phyloP scores from a whole-genome alignment of 192 early-diverging fungal genomes.

The Coemansia interrupta region DNA sequence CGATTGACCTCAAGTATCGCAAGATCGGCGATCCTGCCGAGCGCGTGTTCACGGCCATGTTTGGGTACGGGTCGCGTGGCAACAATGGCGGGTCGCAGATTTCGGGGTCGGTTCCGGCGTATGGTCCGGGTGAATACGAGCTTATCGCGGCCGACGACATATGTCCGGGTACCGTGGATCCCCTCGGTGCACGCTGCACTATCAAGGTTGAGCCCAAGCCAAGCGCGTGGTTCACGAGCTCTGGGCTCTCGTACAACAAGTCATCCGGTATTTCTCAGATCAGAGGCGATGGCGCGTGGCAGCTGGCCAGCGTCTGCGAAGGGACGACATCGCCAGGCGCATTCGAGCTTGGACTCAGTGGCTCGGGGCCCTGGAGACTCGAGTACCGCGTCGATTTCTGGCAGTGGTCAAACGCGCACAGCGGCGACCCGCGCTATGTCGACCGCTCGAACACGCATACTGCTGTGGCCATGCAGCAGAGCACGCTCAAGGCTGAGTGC shows the following conservation, averaged over 20 bases:
- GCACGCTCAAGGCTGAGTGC: slow-evolving; percentile 33
- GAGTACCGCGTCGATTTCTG: slow-evolving; percentile 48
- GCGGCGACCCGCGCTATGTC: slow-evolving; percentile 15
- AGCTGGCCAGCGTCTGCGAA: slow-evolving; percentile 25
- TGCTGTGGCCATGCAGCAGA: slow-evolving; percentile 31
- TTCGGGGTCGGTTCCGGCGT: slow-evolving; percentile 18
- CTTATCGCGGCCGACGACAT: slow-evolving; percentile 32
- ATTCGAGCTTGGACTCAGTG: slow-evolving; percentile 39
- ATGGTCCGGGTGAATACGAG: slow-evolving; percentile 45
- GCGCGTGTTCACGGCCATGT: slow-evolving; percentile 10
- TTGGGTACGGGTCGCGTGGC: slow-evolving; percentile 8
- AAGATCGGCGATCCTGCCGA: slow-evolving; percentile 16
- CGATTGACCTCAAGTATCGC: slow-evolving; percentile 37
- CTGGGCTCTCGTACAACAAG: slow-evolving; percentile 6
- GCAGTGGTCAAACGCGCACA: slow-evolving; percentile 16
- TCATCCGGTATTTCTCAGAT: slow-evolving; percentile 1
- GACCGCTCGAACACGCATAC: slow-evolving; percentile 34
- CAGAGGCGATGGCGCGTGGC: slow-evolving; percentile 7
- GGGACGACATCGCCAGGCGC: slow-evolving; percentile 10
- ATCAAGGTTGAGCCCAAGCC: slow-evolving; percentile 46
- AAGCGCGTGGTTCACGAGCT: slow-evolving; percentile 26
- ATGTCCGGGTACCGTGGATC: slow-evolving; percentile 37
- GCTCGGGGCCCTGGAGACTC: slow-evolving; percentile 43
- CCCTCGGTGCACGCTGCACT: slow-evolving; percentile 16
- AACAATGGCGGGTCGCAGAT: slow-evolving; percentile 5